Conservation (phyloP, 2,329 filamentous ascomycete genomes). For the Lasiodiplodia citricola region DNA sequence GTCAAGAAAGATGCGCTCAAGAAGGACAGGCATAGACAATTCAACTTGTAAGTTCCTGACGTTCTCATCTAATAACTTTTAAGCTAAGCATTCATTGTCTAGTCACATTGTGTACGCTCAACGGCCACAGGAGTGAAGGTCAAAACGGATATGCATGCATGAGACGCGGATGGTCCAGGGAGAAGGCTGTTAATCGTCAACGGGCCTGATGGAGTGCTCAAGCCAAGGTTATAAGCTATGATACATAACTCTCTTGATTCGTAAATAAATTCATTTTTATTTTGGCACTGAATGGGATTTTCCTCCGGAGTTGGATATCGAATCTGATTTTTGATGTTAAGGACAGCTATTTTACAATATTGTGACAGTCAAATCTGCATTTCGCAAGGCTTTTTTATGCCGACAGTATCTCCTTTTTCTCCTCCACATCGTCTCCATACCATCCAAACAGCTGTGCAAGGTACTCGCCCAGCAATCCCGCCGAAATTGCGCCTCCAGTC, state of each 20-base stretch:
- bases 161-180: too few relatives aligned
- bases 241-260: too few relatives aligned
- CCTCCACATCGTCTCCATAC: conserved; percentile 16
- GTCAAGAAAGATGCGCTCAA: conserved; percentile 34
- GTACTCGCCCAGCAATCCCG: conserved; percentile 64
- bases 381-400: background rate
- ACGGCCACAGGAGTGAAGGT: background rate
- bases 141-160: too few relatives aligned
- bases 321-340: background rate
- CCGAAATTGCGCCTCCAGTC: conserved; percentile 63
- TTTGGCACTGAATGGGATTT: background rate
- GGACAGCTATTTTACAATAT: background rate
- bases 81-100: background rate
- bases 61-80: background rate
- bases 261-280: too few relatives aligned
- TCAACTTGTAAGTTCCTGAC: conserved; percentile 11
- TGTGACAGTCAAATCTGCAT: background rate
- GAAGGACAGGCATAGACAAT: conserved; percentile 3
- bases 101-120: conserved; percentile 15
- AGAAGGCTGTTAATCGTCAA: too few relatives aligned
- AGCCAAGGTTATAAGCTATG: too few relatives aligned
- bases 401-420: background rate
- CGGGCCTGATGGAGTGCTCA: too few relatives aligned
- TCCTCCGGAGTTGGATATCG: background rate
- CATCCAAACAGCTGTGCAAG: conserved; percentile 29